Conservation (phyloP, 352 stramenopile species). For the Thalassiosira livingstoniorum region DNA sequence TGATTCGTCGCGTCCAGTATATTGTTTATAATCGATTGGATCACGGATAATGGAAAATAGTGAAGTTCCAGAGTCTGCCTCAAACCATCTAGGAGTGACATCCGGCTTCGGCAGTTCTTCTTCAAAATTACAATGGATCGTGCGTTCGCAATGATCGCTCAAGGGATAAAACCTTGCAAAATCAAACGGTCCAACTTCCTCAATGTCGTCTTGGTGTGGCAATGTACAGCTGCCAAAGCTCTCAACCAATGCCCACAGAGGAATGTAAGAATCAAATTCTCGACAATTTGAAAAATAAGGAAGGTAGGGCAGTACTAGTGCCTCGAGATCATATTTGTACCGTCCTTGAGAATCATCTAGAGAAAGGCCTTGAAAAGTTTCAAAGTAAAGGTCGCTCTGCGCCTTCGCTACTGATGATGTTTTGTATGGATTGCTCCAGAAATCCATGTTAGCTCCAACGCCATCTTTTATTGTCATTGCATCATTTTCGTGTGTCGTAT, state of each 20-base stretch:
- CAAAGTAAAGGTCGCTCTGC: constrained; percentile 92
- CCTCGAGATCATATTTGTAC: constrained; percentile 75
- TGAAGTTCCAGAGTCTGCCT: constrained; percentile 88
- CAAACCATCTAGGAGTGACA: constrained; percentile 95
- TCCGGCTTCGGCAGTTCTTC: constrained; percentile 90
- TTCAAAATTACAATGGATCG: constrained; percentile 93
- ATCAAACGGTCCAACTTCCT: constrained; percentile 89
- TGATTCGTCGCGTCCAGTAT: constrained; percentile 83
- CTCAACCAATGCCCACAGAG: constrained; percentile 92
- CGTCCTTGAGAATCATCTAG: constrained; percentile 39
- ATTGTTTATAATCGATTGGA: constrained; percentile 91
- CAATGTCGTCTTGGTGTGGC: constrained; percentile 94
- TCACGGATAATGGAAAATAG: constrained; percentile 94
- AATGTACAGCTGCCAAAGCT: constrained; percentile 88
- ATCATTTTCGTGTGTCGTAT: constrained; percentile 87
- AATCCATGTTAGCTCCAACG: constrained; percentile 83
- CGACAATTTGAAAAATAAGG: constrained; percentile 96
- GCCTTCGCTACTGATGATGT: constrained; percentile 89
- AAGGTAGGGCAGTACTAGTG: constrained; percentile 92
- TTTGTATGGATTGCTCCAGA: constrained; percentile 81
- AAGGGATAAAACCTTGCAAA: constrained; percentile 89
- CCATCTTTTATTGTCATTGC: constrained; percentile 88
- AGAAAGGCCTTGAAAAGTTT: constrained; percentile 90
- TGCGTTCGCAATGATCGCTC: constrained; percentile 91
- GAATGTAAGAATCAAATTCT: constrained; percentile 94